phyloP scores from a whole-genome alignment of 805 yeast species.

The Starmera pachycereana region DNA sequence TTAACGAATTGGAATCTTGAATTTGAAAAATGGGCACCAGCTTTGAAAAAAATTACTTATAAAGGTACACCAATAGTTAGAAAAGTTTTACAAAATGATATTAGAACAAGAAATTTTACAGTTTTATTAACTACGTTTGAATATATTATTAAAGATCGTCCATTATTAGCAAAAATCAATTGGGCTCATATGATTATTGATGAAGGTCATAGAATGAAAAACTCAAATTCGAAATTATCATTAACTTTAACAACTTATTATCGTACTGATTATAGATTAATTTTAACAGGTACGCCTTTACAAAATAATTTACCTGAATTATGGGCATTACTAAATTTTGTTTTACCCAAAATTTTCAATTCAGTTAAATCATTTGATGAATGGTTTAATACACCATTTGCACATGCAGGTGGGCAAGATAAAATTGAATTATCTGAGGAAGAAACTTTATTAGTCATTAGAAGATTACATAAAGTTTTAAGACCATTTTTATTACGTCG shows the following conservation, averaged over 20 bases:
- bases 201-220: conserved; percentile 88
- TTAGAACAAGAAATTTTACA: conserved; percentile 61
- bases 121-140: conserved; percentile 75
- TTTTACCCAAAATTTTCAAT: conserved; percentile 74
- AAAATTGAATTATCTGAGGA: conserved; percentile 76
- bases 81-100: conserved; percentile 51
- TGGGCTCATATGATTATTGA: conserved; percentile 87
- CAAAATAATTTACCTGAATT: conserved; percentile 79
- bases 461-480: conserved; percentile 79
- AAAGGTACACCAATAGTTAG: conserved; percentile 73
- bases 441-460: conserved; percentile 70
- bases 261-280: conserved; percentile 65
- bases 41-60: conserved; percentile 57
- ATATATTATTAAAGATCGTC: conserved; percentile 69
- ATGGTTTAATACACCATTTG: conserved; percentile 87
- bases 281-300: conserved; percentile 81
- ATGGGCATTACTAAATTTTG: conserved; percentile 79
- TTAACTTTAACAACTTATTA: conserved; percentile 61
- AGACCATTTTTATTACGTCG: conserved; percentile 80
- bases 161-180: conserved; percentile 53
- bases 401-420: conserved; percentile 75
- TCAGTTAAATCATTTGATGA: conserved; percentile 82
- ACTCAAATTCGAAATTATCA: conserved; percentile 64
- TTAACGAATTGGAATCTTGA: conserved; percentile 80
- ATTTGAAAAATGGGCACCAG: conserved; percentile 87